Conservation (phyloP, 1,139 yeast species). For the Eremothecium gossypii region DNA sequence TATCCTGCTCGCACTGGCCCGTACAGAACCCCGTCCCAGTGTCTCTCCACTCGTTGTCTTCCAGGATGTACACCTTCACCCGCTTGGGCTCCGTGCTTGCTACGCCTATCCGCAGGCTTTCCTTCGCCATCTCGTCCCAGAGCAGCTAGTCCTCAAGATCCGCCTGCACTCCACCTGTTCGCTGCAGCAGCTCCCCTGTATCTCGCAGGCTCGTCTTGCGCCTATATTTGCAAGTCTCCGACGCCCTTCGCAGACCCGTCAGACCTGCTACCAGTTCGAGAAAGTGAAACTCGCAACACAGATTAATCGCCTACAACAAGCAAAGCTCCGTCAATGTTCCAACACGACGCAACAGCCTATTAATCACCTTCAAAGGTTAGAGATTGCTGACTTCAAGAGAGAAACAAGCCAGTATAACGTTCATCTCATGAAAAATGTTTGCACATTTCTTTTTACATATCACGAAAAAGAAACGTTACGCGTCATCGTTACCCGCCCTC, state of each 20-base stretch:
- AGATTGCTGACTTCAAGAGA: not conserved
- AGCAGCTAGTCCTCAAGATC: too few species aligned
- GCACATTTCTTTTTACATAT: not conserved
- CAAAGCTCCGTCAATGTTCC: too few species aligned
- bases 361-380: not conserved
- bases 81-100: slow-evolving; percentile 45
- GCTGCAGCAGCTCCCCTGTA: too few species aligned
- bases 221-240: too few species aligned
- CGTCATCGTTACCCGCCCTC: slow-evolving; percentile 1
- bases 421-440: slow-evolving; percentile 1
- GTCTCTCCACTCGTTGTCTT: slow-evolving; percentile 82
- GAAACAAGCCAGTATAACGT: slow-evolving; percentile 2
- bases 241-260: too few species aligned
- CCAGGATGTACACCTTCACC: slow-evolving; percentile 79
- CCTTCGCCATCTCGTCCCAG: not conserved
- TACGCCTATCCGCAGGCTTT: not conserved
- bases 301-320: too few species aligned
- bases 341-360: not conserved
- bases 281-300: too few species aligned
- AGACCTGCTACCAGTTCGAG: too few species aligned
- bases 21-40: slow-evolving; percentile 84
- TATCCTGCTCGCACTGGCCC: slow-evolving; percentile 7
- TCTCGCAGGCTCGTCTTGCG: too few species aligned
- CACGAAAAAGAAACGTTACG: slow-evolving; percentile 1
- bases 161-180: too few species aligned